phyloP scores from a whole-genome alignment of 352 stramenopile species.

The Globisporangium irregulare region DNA sequence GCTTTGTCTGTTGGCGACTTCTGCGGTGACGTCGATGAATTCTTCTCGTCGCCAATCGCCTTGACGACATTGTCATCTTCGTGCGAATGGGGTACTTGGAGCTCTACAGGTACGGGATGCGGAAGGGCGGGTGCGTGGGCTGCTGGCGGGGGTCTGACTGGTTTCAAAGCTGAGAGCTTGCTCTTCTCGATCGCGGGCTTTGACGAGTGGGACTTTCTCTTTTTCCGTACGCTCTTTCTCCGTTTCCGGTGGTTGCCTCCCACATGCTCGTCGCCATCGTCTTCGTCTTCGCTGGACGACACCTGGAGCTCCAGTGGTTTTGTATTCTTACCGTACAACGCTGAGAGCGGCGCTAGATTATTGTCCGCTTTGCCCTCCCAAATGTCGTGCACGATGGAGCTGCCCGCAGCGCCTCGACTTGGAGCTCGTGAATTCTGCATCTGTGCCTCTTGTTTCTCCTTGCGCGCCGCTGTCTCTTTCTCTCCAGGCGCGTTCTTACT shows the following conservation, averaged over 20 bases:
- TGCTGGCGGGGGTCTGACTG: constrained; percentile 12
- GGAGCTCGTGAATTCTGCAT: background rate
- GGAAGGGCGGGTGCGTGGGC: background rate
- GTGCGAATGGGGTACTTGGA: background rate
- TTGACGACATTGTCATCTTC: background rate
- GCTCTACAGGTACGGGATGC: background rate
- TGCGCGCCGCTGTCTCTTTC: background rate
- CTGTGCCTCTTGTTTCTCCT: background rate
- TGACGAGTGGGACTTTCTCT: constrained; percentile 7
- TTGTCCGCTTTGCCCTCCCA: constrained; percentile 12
- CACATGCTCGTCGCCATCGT: background rate
- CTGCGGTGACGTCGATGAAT: background rate
- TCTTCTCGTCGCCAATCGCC: background rate
- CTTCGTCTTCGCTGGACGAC: constrained; percentile 18
- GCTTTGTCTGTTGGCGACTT: constrained; percentile 1
- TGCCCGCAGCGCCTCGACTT: background rate
- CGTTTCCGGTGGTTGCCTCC: background rate
- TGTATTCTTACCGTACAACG: background rate
- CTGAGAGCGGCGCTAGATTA: constrained; percentile 12
- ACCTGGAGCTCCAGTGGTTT: constrained; percentile 11
- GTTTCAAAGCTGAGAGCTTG: background rate
- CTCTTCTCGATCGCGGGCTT: background rate
- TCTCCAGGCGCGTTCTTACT: constrained; percentile 7
- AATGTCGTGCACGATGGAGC: constrained; percentile 9
- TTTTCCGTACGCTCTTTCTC: constrained; percentile 10